These are phyloP conservation scores for Cyberlindnera misumaiensis DNA, from an alignment of 805 yeast species.

Conservation along the genomic window DNA sequence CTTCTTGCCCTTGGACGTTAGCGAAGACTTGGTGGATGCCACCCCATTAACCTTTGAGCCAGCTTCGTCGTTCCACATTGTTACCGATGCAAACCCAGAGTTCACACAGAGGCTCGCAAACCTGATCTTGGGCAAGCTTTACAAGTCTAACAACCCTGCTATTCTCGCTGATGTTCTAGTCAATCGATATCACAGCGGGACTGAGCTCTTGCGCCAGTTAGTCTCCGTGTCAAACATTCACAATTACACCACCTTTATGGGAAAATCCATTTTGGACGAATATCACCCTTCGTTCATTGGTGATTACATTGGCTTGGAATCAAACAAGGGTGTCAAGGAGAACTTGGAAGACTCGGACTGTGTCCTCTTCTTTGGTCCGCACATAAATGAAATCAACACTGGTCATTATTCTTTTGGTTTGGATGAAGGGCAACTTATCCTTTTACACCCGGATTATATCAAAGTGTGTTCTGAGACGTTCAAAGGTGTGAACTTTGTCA, in stretches of 20 bases:
- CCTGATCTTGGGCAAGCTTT: slow-evolving; percentile 42
- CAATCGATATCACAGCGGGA: slow-evolving; percentile 48
- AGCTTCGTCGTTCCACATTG: slow-evolving; percentile 25
- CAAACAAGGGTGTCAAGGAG: slow-evolving; percentile 40
- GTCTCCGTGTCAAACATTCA: slow-evolving; percentile 39
- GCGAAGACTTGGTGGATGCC: slow-evolving; percentile 36
- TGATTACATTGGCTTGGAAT: slow-evolving; percentile 58
- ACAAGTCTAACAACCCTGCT: slow-evolving; percentile 51
- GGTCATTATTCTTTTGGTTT: slow-evolving; percentile 54
- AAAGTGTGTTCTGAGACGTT: slow-evolving; percentile 36
- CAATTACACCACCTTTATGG: slow-evolving; percentile 57
- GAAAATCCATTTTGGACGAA: slow-evolving; percentile 72
- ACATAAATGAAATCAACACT: slow-evolving; percentile 59
- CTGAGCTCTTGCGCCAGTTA: slow-evolving; percentile 39
- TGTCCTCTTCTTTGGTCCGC: slow-evolving; percentile 63
- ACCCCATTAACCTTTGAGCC: slow-evolving; percentile 26
- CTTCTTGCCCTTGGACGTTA: slow-evolving; percentile 68
- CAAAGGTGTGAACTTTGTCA: slow-evolving; percentile 40
- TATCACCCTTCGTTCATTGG: slow-evolving; percentile 59
- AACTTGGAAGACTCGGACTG: slow-evolving; percentile 56
- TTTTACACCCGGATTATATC: slow-evolving; percentile 48
- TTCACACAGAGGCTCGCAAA: slow-evolving; percentile 32
- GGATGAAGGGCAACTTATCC: slow-evolving; percentile 34
- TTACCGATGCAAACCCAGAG: slow-evolving; percentile 15
- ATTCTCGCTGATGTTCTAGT: slow-evolving; percentile 67